Conservation (phyloP, 495 filamentous ascomycete genomes). For the Hypoxylon fragiforme region DNA sequence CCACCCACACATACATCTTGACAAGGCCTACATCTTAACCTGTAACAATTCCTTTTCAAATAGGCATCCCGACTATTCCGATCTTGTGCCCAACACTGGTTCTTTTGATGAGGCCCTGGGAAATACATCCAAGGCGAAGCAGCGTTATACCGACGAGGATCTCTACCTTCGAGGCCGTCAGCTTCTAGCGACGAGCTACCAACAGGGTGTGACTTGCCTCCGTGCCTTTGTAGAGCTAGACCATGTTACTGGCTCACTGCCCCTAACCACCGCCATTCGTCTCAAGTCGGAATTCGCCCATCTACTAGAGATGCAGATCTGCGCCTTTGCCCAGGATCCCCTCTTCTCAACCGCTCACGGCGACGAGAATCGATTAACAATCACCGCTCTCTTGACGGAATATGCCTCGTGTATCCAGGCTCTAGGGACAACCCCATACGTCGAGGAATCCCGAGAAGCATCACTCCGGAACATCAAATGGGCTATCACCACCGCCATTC, state of each 20-base stretch:
- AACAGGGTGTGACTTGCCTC: constrained; percentile 70
- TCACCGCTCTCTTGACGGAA: constrained; percentile 23
- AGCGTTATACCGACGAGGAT: constrained; percentile 60
- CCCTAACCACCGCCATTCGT: constrained; percentile 59
- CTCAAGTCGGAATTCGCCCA: constrained; percentile 61
- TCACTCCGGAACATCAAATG: constrained; percentile 65
- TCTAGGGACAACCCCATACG: constrained; percentile 72
- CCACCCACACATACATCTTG: constrained; percentile 77
- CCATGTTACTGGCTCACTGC: constrained; percentile 58
- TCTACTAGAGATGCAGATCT: constrained; percentile 67
- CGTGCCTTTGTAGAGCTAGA: constrained; percentile 78
- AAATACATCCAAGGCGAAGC: constrained; percentile 63
- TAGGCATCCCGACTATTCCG: constrained; percentile 55
- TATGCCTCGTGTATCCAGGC: constrained; percentile 59
- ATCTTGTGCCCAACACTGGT: constrained; percentile 61
- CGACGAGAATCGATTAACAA: constrained; percentile 34
- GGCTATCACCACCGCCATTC: constrained; percentile 56
- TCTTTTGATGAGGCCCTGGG: constrained; percentile 68
- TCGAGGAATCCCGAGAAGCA: constrained; percentile 56
- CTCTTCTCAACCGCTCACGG: constrained; percentile 61
- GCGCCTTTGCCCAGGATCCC: constrained; percentile 72
- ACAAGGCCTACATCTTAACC: constrained; percentile 71
- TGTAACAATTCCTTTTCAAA: constrained; percentile 13
- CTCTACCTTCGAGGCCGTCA: constrained; percentile 64
- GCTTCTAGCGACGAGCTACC: constrained; percentile 68